Base-by-base conservation (phyloP, 441 rosid genomes). In the California macrophylla region DNA sequence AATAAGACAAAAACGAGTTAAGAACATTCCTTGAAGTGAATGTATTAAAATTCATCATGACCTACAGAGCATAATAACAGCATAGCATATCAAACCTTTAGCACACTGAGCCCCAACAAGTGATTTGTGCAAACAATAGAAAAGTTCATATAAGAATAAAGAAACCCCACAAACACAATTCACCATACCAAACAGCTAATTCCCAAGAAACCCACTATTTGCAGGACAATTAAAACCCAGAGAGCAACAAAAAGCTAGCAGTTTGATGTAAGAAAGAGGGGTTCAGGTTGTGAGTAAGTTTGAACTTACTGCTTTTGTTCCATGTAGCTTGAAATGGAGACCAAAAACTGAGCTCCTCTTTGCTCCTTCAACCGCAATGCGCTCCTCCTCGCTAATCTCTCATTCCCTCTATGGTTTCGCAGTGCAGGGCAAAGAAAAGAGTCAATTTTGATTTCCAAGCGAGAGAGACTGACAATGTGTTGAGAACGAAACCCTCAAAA, bases 11-110 rank as follows among this genome's bases (percentile, higher is more conserved):
- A 61, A 61, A 4, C 20, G 3, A 4, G 65, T 61, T 13, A 61
- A 61, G 65, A 61, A 26, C 65, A 61, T 61, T 61, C 32, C 65
- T 60, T 12, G 26, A 60, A 25, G 6, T 16, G n/a, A 60, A 60
- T 60, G 13, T 13, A 26, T 10, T 25, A 13, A 58, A 60, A 60
- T 24, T 60, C 64, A 60, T 12, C 9, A 60, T 15, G 20, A 15
- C 4, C 36, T 26, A 61, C 6, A 5, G 32, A 25, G 6, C 64
- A n/a, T 47, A 60, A 60, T 10, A n/a, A 60, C 32, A 60, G 0
- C 28, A n/a, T 25, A 26, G 0, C 7, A 50, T 50, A 50, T 61
- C 34, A 61, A 61, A 15, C 36, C 65, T 61, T 61, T 26, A 26
- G 12, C 16, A 60, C 18, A 25, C 30, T 15, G 64, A 60, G 13